phyloP scores from a whole-genome alignment of 306 rosid species.

The Cicer pinnatifidum region DNA sequence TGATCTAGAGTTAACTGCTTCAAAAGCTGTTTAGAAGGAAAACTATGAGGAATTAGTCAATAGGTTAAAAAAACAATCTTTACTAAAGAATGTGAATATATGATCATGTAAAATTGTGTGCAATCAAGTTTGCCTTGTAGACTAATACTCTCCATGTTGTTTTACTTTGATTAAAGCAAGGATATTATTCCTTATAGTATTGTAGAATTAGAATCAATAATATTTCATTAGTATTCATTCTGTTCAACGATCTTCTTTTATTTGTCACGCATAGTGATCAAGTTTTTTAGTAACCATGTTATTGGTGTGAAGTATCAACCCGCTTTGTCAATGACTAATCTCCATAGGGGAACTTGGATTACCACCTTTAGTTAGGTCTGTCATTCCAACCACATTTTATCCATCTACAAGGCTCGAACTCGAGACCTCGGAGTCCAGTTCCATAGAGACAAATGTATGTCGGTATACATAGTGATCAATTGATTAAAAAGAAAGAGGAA shows the following conservation, averaged over 20 bases:
- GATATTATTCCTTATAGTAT: background rate
- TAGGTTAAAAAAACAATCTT: background rate
- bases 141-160: background rate
- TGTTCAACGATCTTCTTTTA: background rate
- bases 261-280: constrained; percentile 32
- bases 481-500: constrained; percentile 17
- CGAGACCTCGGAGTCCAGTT: no score
- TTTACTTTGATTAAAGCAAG: constrained; percentile 8
- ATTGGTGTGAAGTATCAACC: no score
- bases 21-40: constrained; percentile 65
- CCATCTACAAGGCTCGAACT: no score
- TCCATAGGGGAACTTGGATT: no score
- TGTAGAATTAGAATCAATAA: background rate
- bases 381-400: no score
- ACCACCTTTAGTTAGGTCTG: no score
- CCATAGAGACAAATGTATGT: no score
- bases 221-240: background rate
- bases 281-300: background rate
- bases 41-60: constrained; percentile 10
- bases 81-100: constrained; percentile 28
- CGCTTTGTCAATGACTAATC: no score
- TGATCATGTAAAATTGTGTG: background rate
- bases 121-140: background rate
- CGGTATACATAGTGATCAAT: constrained; percentile 6
- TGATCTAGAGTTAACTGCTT: constrained; percentile 66